These are phyloP conservation scores for Ogataea degrootiae DNA, from an alignment of 805 yeast genomes.

Conservation along the genomic window DNA sequence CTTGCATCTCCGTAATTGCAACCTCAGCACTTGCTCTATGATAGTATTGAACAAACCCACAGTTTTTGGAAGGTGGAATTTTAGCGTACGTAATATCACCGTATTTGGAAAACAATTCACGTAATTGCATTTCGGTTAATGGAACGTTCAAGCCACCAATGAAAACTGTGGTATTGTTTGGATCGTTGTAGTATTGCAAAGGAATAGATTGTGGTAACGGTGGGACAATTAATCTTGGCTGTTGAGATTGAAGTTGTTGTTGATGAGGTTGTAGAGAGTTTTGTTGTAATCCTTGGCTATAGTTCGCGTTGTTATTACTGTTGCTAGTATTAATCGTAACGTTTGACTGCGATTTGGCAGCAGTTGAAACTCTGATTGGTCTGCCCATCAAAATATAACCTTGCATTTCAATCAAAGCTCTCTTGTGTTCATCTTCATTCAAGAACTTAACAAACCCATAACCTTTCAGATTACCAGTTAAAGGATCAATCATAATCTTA, in stretches of 20 bases:
- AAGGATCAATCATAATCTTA: constrained; percentile 71
- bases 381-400: constrained; percentile 67
- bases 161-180: constrained; percentile 69
- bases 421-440: constrained; percentile 60
- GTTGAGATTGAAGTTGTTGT: constrained; percentile 30
- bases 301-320: neutral
- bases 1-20: constrained; percentile 85
- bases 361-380: constrained; percentile 73
- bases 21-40: constrained; percentile 78
- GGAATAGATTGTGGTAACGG: constrained; percentile 38
- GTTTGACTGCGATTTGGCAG: constrained; percentile 35
- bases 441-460: constrained; percentile 85
- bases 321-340: neutral
- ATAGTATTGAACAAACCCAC: constrained; percentile 84
- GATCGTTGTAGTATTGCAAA: constrained; percentile 66
- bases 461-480: constrained; percentile 69
- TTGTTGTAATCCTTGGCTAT: constrained; percentile 6
- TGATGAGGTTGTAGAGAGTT: constrained; percentile 14
- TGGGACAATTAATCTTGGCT: constrained; percentile 16
- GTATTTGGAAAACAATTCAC: constrained; percentile 56
- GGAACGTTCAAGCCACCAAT: constrained; percentile 65
- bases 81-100: constrained; percentile 76
- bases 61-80: constrained; percentile 68
- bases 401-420: constrained; percentile 77
- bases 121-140: constrained; percentile 59